Base-by-base conservation (phyloP, 1,284 basidiomycete genomes). In the Melampsora medusae region DNA sequence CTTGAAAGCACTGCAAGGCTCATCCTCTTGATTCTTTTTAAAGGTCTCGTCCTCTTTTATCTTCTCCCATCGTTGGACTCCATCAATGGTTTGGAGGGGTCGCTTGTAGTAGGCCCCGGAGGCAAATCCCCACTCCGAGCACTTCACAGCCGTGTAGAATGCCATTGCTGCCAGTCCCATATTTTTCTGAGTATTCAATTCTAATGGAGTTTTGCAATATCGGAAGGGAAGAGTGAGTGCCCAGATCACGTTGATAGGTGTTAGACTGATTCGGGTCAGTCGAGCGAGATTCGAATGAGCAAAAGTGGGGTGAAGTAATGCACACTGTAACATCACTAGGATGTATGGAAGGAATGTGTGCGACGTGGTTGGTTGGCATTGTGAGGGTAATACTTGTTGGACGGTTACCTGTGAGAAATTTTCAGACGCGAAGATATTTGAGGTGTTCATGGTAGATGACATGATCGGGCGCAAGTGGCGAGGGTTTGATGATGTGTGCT, bases 301-400 rank as follows among this genome's bases (percentile, higher is more conserved):
- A 28, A 62, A 62, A 28, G 61, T 31, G 12, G 61, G 61, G 17
- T 62, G 61, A 28, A 62, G 61, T 9, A 62, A 38, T 22, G 61
- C 25, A 62, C 61, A 62, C 17, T 62, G 61, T 4, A 2, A 28
- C n/a, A 62, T 38, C 19, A 62, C 25, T 6, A 38, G 25, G 7
- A 33, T 16, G 53, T 56, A 56, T 22, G 53, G 53, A 28, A 56
- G 4, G 12, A 56, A 9, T 56, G 53, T 2, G 6, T n/a, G 25
- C 1, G 12, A 6, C 6, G 53, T 56, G 19, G n/a, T 56, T 5
- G 53, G 53, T 56, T 56, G 53, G 17, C 53, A 56, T n/a, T 56
- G 25, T 22, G 53, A 56, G n/a, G 19, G 6, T 14, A 14, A n/a
- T 22, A 3, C n/a, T 2, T 56, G 10, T 28, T 56, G n/a, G n/a